Evolutionary conservation across 2,329 filamentous ascomycete genomes (phyloP), one percentile per base, ranked within the genome.

Genomic region (Raffaelea arxii): DNA sequence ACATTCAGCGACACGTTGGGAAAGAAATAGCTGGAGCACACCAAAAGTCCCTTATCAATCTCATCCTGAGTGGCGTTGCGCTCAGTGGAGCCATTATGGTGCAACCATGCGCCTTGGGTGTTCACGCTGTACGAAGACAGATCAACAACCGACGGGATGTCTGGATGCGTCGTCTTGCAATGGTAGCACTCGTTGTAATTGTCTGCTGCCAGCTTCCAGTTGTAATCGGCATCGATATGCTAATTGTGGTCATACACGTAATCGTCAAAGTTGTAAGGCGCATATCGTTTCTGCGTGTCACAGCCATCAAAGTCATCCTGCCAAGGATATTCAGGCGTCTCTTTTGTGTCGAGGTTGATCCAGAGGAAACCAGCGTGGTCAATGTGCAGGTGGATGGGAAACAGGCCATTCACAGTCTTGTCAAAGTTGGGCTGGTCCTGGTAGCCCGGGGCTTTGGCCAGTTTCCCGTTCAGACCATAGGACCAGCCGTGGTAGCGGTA

Each of bases 151-250:
- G 66, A 64, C 4, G 73, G 67, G 25, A 80, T 72, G 48, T 77
- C 74, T 3, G 78, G 76, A 53, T 80, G 77, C 2, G 75, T 71
- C 1, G 71, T 74, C 44, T 71, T 70, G 64, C 76, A 80, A 63
- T 81, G 77, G 54, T 82, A 82, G 57, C 77, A 82, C 57, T 78
- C 77, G 57, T 82, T 82, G 65, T 79, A 82, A 63, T 82, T 80
- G 56, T 82, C 78, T 12, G 71, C 70, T 25, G 78, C 58, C 22
- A 74, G 71, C 62, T 80, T 80, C 76, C 76, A 80, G 63, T 79
- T 79, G 57, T 71, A 76, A 25, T 70, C 66, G 0, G 70, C 71
- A 75, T 68, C 72, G 74, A 79, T 25, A 12, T 36, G 14, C 32
- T 18, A 36, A 18, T 7, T 16, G 14, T 36, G 32, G 32, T 36